Base-by-base conservation (phyloP, 768 basidiomycete genomes). In the Mycena haematopus region DNA sequence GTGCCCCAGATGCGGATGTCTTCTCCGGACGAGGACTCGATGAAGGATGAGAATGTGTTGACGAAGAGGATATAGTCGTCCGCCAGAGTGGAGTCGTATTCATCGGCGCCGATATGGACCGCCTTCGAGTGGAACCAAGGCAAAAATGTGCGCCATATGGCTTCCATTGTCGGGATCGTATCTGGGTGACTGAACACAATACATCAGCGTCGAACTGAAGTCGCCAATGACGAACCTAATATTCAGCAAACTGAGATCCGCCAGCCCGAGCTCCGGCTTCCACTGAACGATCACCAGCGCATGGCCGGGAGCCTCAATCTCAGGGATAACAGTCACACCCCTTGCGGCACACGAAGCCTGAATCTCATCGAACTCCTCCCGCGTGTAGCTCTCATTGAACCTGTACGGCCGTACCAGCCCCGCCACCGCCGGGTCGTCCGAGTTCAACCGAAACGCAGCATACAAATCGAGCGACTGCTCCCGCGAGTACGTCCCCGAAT, bases 1-100 rank as follows among this genome's bases (percentile, higher is more conserved):
- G 66, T 67, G 44, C 66, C 66, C 66, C 66, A 67, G 25, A 67
- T 67, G 46, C 66, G 66, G 17, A 63, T 67, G 35, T 60, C 54
- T 31, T 67, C 63, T 24, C 56, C 59, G 10, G 66, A 63, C 1
- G 55, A 35, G 8, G 57, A 35, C 7, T 31, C n/a, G 56, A 67
- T 58, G 40, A 63, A 67, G 6, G 54, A 42, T 1, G 66, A 67
- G 7, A 67, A 10, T 2, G 66, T 67, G 56, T 67, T 67, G 17
- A 67, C 66, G 21, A 67, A 67, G 21, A 50, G 56, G 35, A 40
- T 67, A 40, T 67, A 67, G 31, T 67, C 66, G 36, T 63, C 10
- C 5, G 66, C 66, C 5, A 67, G 56, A 15, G 52, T 14, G 33
- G 55, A 54, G 47, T 67, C 66, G 56, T 67, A 67, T 52, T 67